These are phyloP conservation scores for Coccomyxa subellipsoidea DNA, from an alignment of 163 green algal species.

Conservation along the genomic window DNA sequence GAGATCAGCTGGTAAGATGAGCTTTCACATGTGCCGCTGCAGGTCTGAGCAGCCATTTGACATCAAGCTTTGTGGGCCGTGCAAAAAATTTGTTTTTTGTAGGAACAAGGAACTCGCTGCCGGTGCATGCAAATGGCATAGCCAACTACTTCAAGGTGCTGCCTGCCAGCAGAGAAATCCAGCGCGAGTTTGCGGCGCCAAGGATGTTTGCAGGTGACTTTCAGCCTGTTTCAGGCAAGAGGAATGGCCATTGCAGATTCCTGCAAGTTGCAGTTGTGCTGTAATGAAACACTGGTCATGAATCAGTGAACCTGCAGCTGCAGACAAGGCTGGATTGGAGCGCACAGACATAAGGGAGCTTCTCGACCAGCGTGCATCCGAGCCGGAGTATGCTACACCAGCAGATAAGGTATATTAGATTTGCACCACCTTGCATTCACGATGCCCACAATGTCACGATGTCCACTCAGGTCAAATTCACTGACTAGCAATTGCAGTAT, in stretches of 20 bases:
- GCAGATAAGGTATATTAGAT: background rate
- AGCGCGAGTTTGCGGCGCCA: background rate
- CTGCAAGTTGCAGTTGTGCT: too few relatives aligned
- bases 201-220: background rate
- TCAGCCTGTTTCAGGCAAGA: background rate
- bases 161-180: background rate
- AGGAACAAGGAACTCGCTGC: background rate
- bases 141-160: constrained; percentile 15
- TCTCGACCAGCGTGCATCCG: background rate
- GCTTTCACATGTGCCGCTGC: too few relatives aligned
- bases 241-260: too few relatives aligned
- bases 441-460: too few relatives aligned
- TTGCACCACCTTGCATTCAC: too few relatives aligned
- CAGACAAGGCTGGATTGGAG: background rate
- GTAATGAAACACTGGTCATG: too few relatives aligned
- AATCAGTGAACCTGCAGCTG: background rate
- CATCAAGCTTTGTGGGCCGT: background rate
- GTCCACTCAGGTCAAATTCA: too few relatives aligned
- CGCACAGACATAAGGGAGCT: background rate
- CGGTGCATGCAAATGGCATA: constrained; percentile 21
- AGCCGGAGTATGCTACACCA: background rate
- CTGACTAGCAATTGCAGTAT: too few relatives aligned
- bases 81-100: background rate
- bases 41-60: too few relatives aligned
- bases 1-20: background rate